phyloP scores from a whole-genome alignment of 306 rosid species.

The Mimosa pudica region DNA sequence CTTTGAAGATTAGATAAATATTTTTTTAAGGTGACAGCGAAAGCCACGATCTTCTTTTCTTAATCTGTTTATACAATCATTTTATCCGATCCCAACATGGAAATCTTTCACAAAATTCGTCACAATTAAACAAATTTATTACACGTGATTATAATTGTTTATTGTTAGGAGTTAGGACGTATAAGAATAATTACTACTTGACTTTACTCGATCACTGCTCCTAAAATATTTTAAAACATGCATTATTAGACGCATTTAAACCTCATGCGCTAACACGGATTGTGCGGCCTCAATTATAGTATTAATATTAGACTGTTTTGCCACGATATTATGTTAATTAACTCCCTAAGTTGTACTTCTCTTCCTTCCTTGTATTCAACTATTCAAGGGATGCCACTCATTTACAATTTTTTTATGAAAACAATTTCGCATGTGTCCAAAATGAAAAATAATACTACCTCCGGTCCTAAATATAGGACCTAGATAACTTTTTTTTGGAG shows the following conservation, averaged over 20 bases:
- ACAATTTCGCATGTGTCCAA: neutral
- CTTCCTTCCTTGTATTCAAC: neutral
- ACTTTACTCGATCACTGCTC: neutral
- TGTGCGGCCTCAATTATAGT: too few relatives aligned
- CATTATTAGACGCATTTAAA: slow-evolving; percentile 1
- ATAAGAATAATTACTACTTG: neutral
- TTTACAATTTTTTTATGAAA: neutral
- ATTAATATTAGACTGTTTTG: neutral
- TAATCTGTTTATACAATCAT: neutral
- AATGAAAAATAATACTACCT: neutral
- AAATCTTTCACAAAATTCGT: neutral
- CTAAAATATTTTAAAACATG: neutral
- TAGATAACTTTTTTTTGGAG: too few relatives aligned
- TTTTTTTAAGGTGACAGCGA: neutral
- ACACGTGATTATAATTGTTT: neutral
- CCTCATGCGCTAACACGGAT: neutral
- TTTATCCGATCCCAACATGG: neutral
- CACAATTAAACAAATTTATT: neutral
- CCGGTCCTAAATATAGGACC: too few relatives aligned
- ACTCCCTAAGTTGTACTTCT: neutral
- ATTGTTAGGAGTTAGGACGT: neutral
- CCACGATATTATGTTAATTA: neutral
- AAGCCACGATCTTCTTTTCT: neutral
- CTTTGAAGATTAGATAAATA: neutral
- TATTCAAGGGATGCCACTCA: neutral